These are phyloP conservation scores for Zygosaccharomyces pseudobailii DNA, from an alignment of 1,139 yeast genomes.

Conservation along the genomic window DNA sequence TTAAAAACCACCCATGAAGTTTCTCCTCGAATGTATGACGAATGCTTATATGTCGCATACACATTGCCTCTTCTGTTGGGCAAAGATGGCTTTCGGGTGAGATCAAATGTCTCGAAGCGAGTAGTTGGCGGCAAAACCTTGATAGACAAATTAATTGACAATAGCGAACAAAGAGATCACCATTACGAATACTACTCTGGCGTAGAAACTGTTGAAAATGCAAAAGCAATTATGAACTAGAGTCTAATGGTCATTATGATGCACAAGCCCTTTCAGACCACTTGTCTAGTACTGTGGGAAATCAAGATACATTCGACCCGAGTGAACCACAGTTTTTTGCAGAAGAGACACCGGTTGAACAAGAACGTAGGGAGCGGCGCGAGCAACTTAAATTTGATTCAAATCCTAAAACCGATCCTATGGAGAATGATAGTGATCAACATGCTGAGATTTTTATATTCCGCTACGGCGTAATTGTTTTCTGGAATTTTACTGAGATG, in stretches of 20 bases:
- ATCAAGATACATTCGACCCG: conserved; percentile 48
- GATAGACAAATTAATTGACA: conserved; percentile 73
- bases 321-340: conserved; percentile 64
- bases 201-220: conserved; percentile 63
- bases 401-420: conserved; percentile 5
- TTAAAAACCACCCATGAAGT: conserved; percentile 69
- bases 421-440: conserved; percentile 36
- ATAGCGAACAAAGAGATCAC: conserved; percentile 81
- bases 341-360: conserved; percentile 29
- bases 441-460: conserved; percentile 91
- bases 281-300: conserved; percentile 24
- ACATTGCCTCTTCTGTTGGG: conserved; percentile 86
- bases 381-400: conserved; percentile 13
- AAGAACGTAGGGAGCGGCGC: conserved; percentile 16
- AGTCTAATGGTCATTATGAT: conserved; percentile 18
- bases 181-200: conserved; percentile 90
- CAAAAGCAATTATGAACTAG: conserved; percentile 45
- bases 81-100: conserved; percentile 74
- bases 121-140: conserved; percentile 54
- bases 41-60: conserved; percentile 86
- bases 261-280: conserved; percentile 24
- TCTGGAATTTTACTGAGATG: conserved; percentile 91
- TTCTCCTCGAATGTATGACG: conserved; percentile 82
- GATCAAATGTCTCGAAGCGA: conserved; percentile 69
- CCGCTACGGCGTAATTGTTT: conserved; percentile 90